Evolutionary conservation across 495 filamentous ascomycete species (phyloP).

Genomic region (Friedmanniomyces endolithicus): DNA sequence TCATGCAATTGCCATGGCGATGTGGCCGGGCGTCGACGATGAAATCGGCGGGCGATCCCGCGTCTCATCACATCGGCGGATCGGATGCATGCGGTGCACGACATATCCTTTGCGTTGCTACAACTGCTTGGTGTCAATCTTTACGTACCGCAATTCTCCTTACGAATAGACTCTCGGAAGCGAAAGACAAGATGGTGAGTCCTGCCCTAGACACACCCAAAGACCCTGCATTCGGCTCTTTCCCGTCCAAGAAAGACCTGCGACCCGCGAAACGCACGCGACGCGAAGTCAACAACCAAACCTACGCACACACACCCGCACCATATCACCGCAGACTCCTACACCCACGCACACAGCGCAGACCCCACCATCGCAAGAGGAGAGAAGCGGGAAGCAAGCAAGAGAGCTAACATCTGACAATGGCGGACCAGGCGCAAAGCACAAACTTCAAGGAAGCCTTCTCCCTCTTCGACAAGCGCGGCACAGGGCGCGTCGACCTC

Average conservation of each 20-base stretch:
- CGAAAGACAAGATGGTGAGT: slow-evolving; percentile 1
- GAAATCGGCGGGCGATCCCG: not conserved
- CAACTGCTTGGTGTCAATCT: not conserved
- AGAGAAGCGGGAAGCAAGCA: not conserved
- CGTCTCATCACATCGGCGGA: not conserved
- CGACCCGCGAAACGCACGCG: not conserved
- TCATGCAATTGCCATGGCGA: not conserved
- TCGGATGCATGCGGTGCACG: too few relatives aligned
- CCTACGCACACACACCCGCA: not conserved
- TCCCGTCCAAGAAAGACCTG: not conserved
- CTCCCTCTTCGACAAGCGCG: slow-evolving; percentile 97
- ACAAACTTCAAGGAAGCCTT: slow-evolving; percentile 99
- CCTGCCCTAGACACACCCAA: not conserved
- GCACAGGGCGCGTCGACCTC: slow-evolving; percentile 74
- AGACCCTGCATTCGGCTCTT: slow-evolving; percentile 3
- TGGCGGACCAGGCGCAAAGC: slow-evolving; percentile 21
- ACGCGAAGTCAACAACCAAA: not conserved
- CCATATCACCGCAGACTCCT: too few relatives aligned
- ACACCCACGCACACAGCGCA: not conserved
- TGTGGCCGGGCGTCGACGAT: not conserved
- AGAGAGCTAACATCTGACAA: not conserved
- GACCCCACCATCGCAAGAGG: not conserved
- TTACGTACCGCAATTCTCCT: not conserved
- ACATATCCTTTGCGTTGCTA: not conserved
- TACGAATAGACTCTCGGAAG: not conserved